Evolutionary conservation across 768 basidiomycete genomes (phyloP), one percentile per base, ranked within the genome.

Genomic region (Mycena polygramma): DNA sequence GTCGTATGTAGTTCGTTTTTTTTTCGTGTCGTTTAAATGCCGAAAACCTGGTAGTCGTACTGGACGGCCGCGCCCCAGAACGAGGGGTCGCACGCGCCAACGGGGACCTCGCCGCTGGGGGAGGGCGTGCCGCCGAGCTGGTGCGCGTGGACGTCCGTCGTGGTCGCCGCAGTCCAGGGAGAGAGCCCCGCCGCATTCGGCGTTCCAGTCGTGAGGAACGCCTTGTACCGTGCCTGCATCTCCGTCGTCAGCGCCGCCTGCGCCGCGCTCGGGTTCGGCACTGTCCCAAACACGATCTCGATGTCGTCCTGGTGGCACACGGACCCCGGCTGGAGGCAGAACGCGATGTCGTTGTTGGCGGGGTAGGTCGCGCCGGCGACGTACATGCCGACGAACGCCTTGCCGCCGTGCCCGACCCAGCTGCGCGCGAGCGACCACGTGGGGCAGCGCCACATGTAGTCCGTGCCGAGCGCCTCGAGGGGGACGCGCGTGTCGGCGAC

Each of bases 221-320:
- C 84, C 71, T 83, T 87, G 82, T 93, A 93, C 15, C 92, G 88
- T 22, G 84, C 81, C 77, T 93, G 91, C 75, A 94, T 87, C 77
- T 95, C 89, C n/a, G 78, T 80, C 49, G 85, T 86, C 54, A 94
- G 84, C 11, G 88, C 82, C 11, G 86, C 77, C 78, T 94, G 92
- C 5, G 83, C 87, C 4, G 84, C 37, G 26, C 81, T 88, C 15
- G 92, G 89, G 75, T 79, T 87, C 14, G 84, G 76, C 37, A 84
- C 87, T 0, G 92, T 92, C 63, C 91, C 92, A 73, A 86, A 86
- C 82, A 94, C 87, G 77, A 93, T 90, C 82, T 91, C 81, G 68
- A 95, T 94, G 75, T 95, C 94, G 77, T 94, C 94, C 77, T 94
- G 87, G 78, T 94, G 93, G 79, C 93, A 94, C 46, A 94, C 90